Evolutionary conservation across 78 protist species (phyloP).

Genomic region (Tieghemostelium lacteum): DNA sequence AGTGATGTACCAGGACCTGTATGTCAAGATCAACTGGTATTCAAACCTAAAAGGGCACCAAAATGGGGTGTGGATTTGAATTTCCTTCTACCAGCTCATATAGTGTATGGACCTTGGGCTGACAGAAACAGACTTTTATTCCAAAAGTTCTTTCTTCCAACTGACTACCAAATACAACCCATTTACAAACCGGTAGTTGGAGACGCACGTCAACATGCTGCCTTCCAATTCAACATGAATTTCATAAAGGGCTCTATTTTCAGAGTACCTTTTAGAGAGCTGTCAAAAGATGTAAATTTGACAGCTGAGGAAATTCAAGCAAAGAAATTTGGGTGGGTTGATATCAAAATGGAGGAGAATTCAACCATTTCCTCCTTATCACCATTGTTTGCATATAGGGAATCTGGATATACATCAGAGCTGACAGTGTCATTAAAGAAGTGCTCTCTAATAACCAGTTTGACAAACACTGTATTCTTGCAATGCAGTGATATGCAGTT

Average conservation of each 20-base stretch:
- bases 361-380: slow-evolving; percentile 17
- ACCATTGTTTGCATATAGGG: slow-evolving; percentile 3
- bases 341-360: slow-evolving; percentile 42
- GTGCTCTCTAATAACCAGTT: slow-evolving; percentile 21
- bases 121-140: slow-evolving; percentile 50
- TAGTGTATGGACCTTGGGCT: slow-evolving; percentile 78
- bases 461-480: slow-evolving; percentile 48
- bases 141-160: slow-evolving; percentile 57
- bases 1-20: slow-evolving; percentile 77
- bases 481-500: background rate
- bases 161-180: slow-evolving; percentile 39
- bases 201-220: slow-evolving; percentile 38
- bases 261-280: slow-evolving; percentile 69
- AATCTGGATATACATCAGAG: slow-evolving; percentile 8
- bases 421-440: background rate
- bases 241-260: slow-evolving; percentile 40
- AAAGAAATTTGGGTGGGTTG: slow-evolving; percentile 54
- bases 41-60: slow-evolving; percentile 41
- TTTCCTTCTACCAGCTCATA: background rate
- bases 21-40: background rate
- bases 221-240: slow-evolving; percentile 4
- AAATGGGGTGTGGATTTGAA: slow-evolving; percentile 65
- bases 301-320: slow-evolving; percentile 15
- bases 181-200: slow-evolving; percentile 55
- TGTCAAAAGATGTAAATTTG: slow-evolving; percentile 22